phyloP scores from a whole-genome alignment of 768 basidiomycete genomes.

The Lyophyllum shimeji region DNA sequence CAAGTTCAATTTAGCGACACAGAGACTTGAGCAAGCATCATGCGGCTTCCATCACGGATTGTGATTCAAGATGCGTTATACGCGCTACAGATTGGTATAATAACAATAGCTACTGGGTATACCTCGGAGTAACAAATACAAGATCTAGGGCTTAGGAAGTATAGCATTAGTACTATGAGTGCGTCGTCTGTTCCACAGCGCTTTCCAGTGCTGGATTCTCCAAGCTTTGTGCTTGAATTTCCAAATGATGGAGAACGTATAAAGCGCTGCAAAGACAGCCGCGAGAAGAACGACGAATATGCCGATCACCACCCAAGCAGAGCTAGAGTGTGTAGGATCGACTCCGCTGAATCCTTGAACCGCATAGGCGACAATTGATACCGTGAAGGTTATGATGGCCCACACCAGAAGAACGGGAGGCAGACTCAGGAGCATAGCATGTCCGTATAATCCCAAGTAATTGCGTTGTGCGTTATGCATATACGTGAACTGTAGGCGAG shows the following conservation, averaged over 20 bases:
- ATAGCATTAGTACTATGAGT: background rate
- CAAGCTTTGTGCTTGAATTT: constrained; percentile 32
- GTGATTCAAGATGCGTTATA: too few species aligned
- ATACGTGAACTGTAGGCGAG: constrained; percentile 44
- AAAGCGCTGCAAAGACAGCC: constrained; percentile 38
- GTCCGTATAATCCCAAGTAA: constrained; percentile 44
- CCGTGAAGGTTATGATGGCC: constrained; percentile 49
- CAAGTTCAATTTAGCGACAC: too few species aligned
- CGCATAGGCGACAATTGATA: constrained; percentile 45
- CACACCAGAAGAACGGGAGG: constrained; percentile 56
- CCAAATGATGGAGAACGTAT: constrained; percentile 53
- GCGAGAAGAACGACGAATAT: constrained; percentile 40
- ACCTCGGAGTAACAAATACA: too few species aligned
- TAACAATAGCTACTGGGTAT: background rate
- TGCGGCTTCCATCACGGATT: too few species aligned
- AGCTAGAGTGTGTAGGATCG: constrained; percentile 23
- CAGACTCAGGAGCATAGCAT: constrained; percentile 50
- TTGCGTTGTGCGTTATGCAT: constrained; percentile 50
- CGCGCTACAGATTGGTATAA: background rate
- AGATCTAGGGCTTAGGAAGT: background rate
- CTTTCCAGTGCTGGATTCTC: constrained; percentile 19
- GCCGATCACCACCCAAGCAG: constrained; percentile 40
- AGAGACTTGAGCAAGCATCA: too few species aligned
- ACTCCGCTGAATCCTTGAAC: constrained; percentile 31
- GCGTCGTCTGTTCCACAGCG: constrained; percentile 14